Base-by-base conservation (phyloP, 768 basidiomycete species). In the Psilocybe azurescens region DNA sequence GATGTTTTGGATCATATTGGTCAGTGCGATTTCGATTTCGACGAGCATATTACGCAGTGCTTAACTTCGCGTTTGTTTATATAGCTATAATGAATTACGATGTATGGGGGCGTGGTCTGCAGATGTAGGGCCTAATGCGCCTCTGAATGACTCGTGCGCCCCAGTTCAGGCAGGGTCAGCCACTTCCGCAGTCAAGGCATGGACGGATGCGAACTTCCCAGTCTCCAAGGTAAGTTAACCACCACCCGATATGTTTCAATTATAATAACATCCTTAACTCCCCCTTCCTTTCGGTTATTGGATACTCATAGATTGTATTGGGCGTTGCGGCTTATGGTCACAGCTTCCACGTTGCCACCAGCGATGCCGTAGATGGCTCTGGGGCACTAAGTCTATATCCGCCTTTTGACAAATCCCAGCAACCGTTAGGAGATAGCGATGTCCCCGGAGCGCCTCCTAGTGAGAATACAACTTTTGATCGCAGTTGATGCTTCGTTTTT, bases 261-360 rank as follows among this genome's bases (percentile, higher is more conserved):
- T 5, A 3, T 38, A 24, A 10, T 28, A 24, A 24, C 24, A 24
- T 24, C 24, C 24, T 24, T 24, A 24, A 24, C 24, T 24, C 24
- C 24, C 24, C 24, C 30, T 2, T 41, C 8, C 11, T 36, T 10
- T 18, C 20, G 11, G 20, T 10, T 41, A 29, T 36, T 28, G 28
- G 5, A 33, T 50, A 28, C 33, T 51, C 36, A 36, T 53, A 81
- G 78, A 88, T 95, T 59, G 85, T 90, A n/a, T 86, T 97, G 41
- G 95, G 92, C 46, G 86, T 97, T 0, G 82, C 94, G 1, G 78
- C 89, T 13, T 97, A 93, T 72, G 93, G 91, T 1, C 94, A 94
- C 75, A 86, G 91, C 54, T 95, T 82, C 82, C 66, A 66, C 33
- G 90, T 92, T 29, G 47, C 67, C 11, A 67, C 66, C 11, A 66